phyloP scores from a whole-genome alignment of 1,139 yeast species.

The Saccharomyces hybrid region DNA sequence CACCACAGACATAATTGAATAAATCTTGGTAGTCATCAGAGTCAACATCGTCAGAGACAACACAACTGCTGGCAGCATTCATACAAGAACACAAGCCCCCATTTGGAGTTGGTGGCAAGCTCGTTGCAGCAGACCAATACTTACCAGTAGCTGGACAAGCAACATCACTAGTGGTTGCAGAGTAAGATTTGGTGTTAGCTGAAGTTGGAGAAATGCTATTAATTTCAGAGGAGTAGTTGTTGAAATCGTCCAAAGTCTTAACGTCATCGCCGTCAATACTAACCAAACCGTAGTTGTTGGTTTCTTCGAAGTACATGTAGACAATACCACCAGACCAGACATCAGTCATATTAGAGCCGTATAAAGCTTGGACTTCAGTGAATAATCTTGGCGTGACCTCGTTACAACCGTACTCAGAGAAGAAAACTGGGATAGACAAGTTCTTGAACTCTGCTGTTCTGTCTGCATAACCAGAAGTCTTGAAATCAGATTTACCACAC shows the following conservation, averaged over 20 bases:
- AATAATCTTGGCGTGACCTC: slow-evolving; percentile 53
- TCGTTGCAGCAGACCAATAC: slow-evolving; percentile 56
- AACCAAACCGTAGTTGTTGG: slow-evolving; percentile 69
- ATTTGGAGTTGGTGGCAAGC: slow-evolving; percentile 72
- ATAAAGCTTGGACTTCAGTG: slow-evolving; percentile 61
- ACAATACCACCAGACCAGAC: slow-evolving; percentile 89
- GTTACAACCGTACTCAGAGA: slow-evolving; percentile 81
- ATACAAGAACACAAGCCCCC: slow-evolving; percentile 55
- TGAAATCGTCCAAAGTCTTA: slow-evolving; percentile 54
- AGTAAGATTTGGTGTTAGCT: slow-evolving; percentile 44
- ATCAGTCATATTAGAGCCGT: slow-evolving; percentile 56
- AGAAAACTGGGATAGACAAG: slow-evolving; percentile 62
- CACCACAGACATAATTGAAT: slow-evolving; percentile 49
- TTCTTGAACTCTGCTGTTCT: slow-evolving; percentile 66
- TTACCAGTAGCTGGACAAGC: slow-evolving; percentile 47
- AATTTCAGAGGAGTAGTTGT: slow-evolving; percentile 45
- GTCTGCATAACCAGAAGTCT: slow-evolving; percentile 61
- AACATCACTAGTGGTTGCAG: slow-evolving; percentile 40
- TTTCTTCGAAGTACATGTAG: slow-evolving; percentile 74
- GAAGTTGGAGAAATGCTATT: slow-evolving; percentile 52
- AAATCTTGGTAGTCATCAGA: slow-evolving; percentile 48
- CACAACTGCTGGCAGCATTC: slow-evolving; percentile 45
- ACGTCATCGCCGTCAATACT: slow-evolving; percentile 45
- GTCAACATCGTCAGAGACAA: slow-evolving; percentile 44
- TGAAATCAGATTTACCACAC: slow-evolving; percentile 73